Conservation (phyloP, 2,329 filamentous ascomycete genomes). For the Clathrospora elynae region DNA sequence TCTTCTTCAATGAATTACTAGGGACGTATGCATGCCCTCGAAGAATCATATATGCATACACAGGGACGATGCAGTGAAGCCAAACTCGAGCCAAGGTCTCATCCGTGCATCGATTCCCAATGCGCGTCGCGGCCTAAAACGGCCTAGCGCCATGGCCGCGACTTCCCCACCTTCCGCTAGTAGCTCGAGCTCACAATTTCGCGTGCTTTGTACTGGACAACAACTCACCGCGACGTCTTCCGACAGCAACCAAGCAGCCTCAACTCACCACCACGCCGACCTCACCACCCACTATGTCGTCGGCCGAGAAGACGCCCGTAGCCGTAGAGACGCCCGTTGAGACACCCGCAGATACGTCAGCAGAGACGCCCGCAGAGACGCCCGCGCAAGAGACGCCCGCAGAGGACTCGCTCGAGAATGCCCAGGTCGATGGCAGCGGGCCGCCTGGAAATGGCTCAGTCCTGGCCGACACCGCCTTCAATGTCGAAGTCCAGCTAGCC, state of each 20-base stretch:
- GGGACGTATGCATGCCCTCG: background rate
- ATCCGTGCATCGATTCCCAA: no score
- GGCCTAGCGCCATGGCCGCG: slow-evolving; percentile 26
- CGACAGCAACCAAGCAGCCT: no score
- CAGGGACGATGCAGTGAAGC: no score
- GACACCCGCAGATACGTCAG: slow-evolving; percentile 1
- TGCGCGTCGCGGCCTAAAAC: slow-evolving; percentile 27
- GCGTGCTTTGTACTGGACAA: slow-evolving; percentile 20
- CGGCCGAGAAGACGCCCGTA: slow-evolving; percentile 20
- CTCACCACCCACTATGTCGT: slow-evolving; percentile 13
- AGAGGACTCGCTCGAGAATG: slow-evolving; percentile 19
- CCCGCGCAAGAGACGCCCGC: slow-evolving; percentile 1
- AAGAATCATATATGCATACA: no score
- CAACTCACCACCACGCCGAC: slow-evolving; percentile 1
- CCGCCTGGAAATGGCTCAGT: slow-evolving; percentile 48
- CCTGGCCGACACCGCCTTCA: slow-evolving; percentile 74
- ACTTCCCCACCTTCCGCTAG: slow-evolving; percentile 4
- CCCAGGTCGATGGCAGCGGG: slow-evolving; percentile 56
- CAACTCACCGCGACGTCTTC: no score
- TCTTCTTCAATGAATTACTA: background rate
- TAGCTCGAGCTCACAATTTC: no score
- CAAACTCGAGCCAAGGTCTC: no score
- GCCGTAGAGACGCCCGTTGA: background rate
- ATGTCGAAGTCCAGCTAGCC: slow-evolving; percentile 90
- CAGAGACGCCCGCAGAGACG: background rate